Conservation (phyloP, 108 stramenopile genomes). For the Licmophora abbreviata region DNA sequence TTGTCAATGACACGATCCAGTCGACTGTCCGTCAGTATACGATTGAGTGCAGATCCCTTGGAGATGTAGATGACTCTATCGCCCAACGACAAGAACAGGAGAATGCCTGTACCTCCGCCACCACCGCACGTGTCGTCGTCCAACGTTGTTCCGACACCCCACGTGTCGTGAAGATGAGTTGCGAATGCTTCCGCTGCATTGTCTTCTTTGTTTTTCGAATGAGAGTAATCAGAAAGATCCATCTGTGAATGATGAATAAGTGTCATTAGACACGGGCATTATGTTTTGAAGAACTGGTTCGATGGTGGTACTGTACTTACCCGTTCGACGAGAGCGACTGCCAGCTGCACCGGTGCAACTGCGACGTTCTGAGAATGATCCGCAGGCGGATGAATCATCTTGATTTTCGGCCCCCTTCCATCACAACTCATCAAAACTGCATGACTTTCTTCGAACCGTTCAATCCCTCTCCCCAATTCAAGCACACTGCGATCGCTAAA, state of each 20-base stretch:
- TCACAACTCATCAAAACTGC: neutral
- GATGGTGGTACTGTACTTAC: too few species aligned
- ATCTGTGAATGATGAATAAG: too few species aligned
- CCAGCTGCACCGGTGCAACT: slow-evolving; percentile 14
- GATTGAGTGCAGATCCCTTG: slow-evolving; percentile 24
- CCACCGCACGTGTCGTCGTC: neutral
- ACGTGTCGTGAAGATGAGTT: slow-evolving; percentile 26
- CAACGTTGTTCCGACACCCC: slow-evolving; percentile 34
- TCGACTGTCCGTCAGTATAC: slow-evolving; percentile 23
- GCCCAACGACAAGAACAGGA: slow-evolving; percentile 33
- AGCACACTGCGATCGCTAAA: slow-evolving; percentile 1
- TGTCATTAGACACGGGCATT: too few species aligned
- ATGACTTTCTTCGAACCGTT: slow-evolving; percentile 2
- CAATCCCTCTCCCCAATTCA: slow-evolving; percentile 4
- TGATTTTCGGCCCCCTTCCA: neutral
- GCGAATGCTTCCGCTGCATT: slow-evolving; percentile 16
- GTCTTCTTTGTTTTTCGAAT: slow-evolving; percentile 3
- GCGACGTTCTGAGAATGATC: neutral
- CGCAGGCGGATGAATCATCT: neutral
- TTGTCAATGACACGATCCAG: slow-evolving; percentile 22
- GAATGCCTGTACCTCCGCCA: slow-evolving; percentile 43
- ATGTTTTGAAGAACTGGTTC: too few species aligned
- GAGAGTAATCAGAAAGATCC: neutral
- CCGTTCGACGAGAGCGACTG: slow-evolving; percentile 17
- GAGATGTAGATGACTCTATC: slow-evolving; percentile 52